phyloP scores from a whole-genome alignment of 2,329 filamentous ascomycete genomes.

The Stagonosporopsis tanaceti region DNA sequence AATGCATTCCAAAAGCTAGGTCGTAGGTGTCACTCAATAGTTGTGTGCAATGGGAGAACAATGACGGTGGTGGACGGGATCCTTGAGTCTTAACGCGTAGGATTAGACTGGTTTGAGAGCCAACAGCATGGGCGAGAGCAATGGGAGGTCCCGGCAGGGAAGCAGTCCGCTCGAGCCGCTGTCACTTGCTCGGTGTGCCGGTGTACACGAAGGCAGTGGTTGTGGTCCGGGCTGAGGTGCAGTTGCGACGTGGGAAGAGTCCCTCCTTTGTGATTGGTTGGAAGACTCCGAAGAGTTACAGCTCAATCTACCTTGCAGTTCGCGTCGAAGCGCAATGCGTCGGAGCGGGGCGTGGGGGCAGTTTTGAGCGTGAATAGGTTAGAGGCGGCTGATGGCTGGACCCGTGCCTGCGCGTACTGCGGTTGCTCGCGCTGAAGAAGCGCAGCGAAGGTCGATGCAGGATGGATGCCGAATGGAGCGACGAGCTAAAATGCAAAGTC shows the following conservation, averaged over 20 bases:
- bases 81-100: constrained; percentile 18
- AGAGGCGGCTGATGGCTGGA: constrained; percentile 29
- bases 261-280: constrained; percentile 39
- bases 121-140: constrained; percentile 30
- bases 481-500: constrained; percentile 11
- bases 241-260: constrained; percentile 41
- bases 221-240: constrained; percentile 38
- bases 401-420: constrained; percentile 37
- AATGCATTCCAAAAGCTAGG: constrained; percentile 46
- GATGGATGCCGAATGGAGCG: constrained; percentile 9
- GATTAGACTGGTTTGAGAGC: constrained; percentile 24
- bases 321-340: constrained; percentile 34
- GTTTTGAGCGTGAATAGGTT: constrained; percentile 36
- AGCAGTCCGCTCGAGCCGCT: constrained; percentile 26
- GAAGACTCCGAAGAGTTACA: constrained; percentile 26
- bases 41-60: constrained; percentile 5
- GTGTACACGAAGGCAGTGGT: constrained; percentile 20
- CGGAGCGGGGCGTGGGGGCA: constrained; percentile 33
- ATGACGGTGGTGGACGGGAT: constrained; percentile 20
- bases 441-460: constrained; percentile 14
- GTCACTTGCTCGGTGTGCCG: constrained; percentile 20
- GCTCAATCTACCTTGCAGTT: constrained; percentile 34
- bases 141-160: constrained; percentile 8
- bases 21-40: constrained; percentile 1
- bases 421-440: constrained; percentile 30